These are phyloP conservation scores for Cryphonectria naterciae DNA, from an alignment of 2,329 filamentous ascomycete genomes.

Conservation along the genomic window DNA sequence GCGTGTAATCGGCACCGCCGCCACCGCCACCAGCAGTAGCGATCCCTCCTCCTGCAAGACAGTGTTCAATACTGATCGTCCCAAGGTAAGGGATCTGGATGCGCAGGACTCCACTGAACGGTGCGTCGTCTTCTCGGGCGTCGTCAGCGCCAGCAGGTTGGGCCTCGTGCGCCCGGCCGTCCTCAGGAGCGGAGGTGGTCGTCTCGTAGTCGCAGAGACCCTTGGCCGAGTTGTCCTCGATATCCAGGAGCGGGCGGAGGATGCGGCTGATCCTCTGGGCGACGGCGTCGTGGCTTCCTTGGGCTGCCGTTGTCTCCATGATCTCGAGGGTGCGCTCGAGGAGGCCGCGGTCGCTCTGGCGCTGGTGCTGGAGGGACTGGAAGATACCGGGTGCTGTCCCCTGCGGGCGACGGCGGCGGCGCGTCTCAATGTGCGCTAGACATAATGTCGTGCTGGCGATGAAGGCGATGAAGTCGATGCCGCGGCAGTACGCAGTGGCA, in stretches of 20 bases:
- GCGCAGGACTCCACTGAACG: constrained; percentile 32
- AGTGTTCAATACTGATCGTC: constrained; percentile 41
- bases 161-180: constrained; percentile 32
- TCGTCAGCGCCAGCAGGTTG: constrained; percentile 31
- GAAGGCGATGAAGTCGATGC: constrained; percentile 47
- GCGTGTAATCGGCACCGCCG: too few relatives aligned
- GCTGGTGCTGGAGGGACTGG: constrained; percentile 46
- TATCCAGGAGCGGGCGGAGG: constrained; percentile 41
- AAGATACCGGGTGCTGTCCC: constrained; percentile 23
- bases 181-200: constrained; percentile 25
- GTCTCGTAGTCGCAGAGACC: constrained; percentile 36
- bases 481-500: constrained; percentile 43
- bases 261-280: constrained; percentile 39
- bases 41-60: not conserved
- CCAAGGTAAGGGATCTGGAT: constrained; percentile 50
- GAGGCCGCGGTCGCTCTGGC: constrained; percentile 46
- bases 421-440: constrained; percentile 45
- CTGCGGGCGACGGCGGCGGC: constrained; percentile 34
- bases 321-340: constrained; percentile 43
- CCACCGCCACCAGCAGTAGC: not conserved
- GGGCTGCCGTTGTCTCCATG: constrained; percentile 37
- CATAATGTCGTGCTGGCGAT: constrained; percentile 46
- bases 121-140: constrained; percentile 31
- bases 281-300: constrained; percentile 34
- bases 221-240: constrained; percentile 43